Evolutionary conservation across 2,329 filamentous ascomycete species (phyloP).

Genomic region (Botrytis medusae): DNA sequence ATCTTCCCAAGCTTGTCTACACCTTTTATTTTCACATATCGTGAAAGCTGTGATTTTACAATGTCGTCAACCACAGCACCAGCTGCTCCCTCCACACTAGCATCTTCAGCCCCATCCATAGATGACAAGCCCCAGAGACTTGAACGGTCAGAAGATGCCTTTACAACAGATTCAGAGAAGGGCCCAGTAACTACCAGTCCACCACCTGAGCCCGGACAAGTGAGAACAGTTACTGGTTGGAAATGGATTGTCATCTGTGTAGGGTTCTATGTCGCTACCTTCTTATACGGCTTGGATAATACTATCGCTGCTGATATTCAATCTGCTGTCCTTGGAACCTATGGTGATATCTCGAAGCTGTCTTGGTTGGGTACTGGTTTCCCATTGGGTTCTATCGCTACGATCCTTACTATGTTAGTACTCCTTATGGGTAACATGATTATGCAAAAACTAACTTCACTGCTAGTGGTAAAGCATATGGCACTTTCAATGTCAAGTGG

Average conservation of each 20-base stretch:
- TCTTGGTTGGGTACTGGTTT: slow-evolving; percentile 46
- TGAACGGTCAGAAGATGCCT: background rate
- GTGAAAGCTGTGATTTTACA: background rate
- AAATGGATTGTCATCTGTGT: slow-evolving; percentile 34
- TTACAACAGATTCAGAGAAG: slow-evolving; percentile 20
- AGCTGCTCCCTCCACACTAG: background rate
- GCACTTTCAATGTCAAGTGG: slow-evolving; percentile 33
- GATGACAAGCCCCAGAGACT: slow-evolving; percentile 5
- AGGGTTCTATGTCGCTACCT: slow-evolving; percentile 13
- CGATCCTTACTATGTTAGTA: slow-evolving; percentile 18
- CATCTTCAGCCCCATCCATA: background rate
- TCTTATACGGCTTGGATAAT: slow-evolving; percentile 23
- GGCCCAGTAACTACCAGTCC: background rate
- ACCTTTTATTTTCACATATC: background rate
- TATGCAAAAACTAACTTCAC: background rate
- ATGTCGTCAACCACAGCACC: slow-evolving; percentile 5
- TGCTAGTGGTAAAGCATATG: slow-evolving; percentile 25
- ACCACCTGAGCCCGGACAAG: background rate
- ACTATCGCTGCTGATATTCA: slow-evolving; percentile 48
- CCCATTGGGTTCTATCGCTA: slow-evolving; percentile 38
- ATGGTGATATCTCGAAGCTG: slow-evolving; percentile 42
- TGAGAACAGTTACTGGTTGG: slow-evolving; percentile 27
- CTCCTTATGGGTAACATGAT: background rate
- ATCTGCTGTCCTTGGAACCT: slow-evolving; percentile 41
- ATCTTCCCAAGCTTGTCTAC: background rate